Evolutionary conservation across 148 eudicot genomes (phyloP), one percentile per base, ranked within the genome.

Genomic region (Persicaria tinctoria): DNA sequence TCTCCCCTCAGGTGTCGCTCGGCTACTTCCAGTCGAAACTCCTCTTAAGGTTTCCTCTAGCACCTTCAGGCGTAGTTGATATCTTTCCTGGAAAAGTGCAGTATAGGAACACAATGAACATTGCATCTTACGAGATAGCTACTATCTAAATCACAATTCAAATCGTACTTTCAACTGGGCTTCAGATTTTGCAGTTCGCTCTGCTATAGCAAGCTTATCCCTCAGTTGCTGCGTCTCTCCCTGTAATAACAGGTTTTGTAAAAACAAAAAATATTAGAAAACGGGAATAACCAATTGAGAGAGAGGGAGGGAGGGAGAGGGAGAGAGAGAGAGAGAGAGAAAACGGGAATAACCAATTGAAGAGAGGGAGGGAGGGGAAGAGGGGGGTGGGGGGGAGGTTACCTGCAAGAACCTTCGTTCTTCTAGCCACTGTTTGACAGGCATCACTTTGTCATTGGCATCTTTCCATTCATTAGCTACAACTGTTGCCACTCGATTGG

Each of bases 401-500:
- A 86, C 93, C 89, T 89, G 93, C 86, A 89, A 85, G 81, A 86
- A 84, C 70, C 93, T 83, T 81, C 93, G 82, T 75, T 89, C 93
- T 73, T 89, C 93, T 69, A 89, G 86, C 93, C 93, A 89, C 78
- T 89, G 93, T 74, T 89, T 89, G 66, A 89, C 93, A 8, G 93
- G 93, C 93, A 89, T 89, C 70, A 89, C 93, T 75, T 89, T 89
- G 78, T 89, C 93, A 84, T 86, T 89, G 72, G 85, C 83, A 82
- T 89, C 93, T 84, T 89, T 89, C 93, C 93, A 89, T 78, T 89
- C 93, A 83, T 89, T 89, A 75, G 93, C 93, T 70, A 89, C 93
- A 54, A 89, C 93, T 48, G 87, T 84, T 16, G 93, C 93, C 51
- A 89, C 93, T 75, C 93, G 84, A 72, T 89, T 89, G 50, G 93